phyloP scores from a whole-genome alignment of 805 yeast species.

The Henningerozyma blattae region DNA sequence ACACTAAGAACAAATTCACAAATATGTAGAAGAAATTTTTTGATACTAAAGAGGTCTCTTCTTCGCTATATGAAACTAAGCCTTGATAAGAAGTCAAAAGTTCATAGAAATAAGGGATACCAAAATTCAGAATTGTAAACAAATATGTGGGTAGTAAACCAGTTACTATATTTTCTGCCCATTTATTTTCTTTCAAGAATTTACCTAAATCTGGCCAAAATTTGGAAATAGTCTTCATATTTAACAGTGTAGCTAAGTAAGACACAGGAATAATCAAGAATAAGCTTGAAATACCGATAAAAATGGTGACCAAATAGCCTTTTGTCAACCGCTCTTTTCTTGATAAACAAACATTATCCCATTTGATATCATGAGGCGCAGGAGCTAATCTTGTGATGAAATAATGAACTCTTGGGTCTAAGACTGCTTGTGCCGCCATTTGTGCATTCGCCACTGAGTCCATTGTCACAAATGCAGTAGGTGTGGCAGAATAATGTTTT shows the following conservation, averaged over 20 bases:
- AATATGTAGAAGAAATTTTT: conserved; percentile 92
- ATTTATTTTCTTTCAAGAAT: conserved; percentile 45
- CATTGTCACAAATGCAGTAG: conserved; percentile 91
- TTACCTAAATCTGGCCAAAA: conserved; percentile 78
- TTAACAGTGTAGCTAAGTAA: conserved; percentile 71
- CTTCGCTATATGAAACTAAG: conserved; percentile 82
- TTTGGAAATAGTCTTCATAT: conserved; percentile 62
- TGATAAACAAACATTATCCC: conserved; percentile 82
- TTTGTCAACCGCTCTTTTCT: conserved; percentile 59
- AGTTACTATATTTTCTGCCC: conserved; percentile 73
- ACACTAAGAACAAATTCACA: conserved; percentile 85
- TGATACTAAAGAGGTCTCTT: conserved; percentile 77
- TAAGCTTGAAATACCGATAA: conserved; percentile 42
- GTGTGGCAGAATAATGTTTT: conserved; percentile 67
- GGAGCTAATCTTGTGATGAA: conserved; percentile 81
- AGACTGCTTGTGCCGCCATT: conserved; percentile 88
- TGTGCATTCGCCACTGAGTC: conserved; percentile 92
- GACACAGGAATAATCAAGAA: conserved; percentile 74
- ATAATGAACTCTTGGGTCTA: conserved; percentile 80
- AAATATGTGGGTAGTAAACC: conserved; percentile 86
- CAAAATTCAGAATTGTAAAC: conserved; percentile 71
- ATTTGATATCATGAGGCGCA: conserved; percentile 88
- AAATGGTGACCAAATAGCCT: conserved; percentile 26
- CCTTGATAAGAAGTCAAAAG: conserved; percentile 81
- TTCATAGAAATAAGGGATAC: conserved; percentile 77